Conservation (phyloP, 257 asterid species). For the Solanum virginianum region DNA sequence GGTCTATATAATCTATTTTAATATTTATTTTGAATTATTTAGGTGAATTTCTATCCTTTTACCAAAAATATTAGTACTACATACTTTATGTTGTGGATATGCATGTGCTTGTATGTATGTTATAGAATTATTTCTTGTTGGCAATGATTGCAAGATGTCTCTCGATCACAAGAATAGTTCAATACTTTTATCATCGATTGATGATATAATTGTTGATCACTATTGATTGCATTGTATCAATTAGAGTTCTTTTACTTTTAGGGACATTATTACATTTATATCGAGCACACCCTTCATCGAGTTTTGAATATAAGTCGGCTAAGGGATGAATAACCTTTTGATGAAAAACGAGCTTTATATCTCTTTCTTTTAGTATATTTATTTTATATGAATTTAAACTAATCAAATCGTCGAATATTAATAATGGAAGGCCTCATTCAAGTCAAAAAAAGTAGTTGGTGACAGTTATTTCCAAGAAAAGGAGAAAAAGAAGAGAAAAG, state of each 20-base stretch:
- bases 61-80: not conserved
- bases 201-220: not conserved
- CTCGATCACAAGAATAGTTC: not conserved
- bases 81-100: not conserved
- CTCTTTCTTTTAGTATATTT: not conserved
- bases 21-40: not conserved
- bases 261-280: not conserved
- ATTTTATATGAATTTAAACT: not conserved
- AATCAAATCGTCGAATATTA: fast-evolving
- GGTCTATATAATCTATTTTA: not conserved
- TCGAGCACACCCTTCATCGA: not conserved
- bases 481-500: not conserved
- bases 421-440: not conserved
- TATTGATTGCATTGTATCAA: not conserved
- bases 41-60: not conserved
- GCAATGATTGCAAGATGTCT: not conserved
- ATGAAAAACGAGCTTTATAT: not conserved
- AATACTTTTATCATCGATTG: fast-evolving
- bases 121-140: not conserved
- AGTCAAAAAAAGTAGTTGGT: not conserved
- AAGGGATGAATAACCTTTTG: not conserved
- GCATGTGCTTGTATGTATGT: not conserved
- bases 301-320: not conserved
- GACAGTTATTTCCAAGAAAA: not conserved
- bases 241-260: not conserved